Percentiles rank a stretch among this genome's conserved stretches.
These are phyloP conservation scores for Aspergillus ellipticus DNA, from an alignment of 495 filamentous ascomycete genomes.

Conservation along the genomic window DNA sequence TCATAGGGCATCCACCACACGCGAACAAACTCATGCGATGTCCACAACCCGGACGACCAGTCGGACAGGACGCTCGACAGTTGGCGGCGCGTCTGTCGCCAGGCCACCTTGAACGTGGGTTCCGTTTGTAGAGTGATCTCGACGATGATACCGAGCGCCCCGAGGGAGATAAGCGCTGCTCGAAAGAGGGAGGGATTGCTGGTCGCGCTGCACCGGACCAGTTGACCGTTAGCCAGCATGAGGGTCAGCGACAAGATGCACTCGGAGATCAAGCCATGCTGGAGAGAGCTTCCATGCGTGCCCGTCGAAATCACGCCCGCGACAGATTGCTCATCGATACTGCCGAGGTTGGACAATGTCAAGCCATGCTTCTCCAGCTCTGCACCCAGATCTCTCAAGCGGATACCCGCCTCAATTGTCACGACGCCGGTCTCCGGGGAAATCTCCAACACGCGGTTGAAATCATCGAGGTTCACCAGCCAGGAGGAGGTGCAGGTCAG, in stretches of 20 bases:
- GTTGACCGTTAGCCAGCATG: conserved; percentile 77
- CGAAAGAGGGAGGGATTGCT: conserved; percentile 78
- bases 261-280: conserved; percentile 79
- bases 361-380: conserved; percentile 69
- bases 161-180: conserved; percentile 81
- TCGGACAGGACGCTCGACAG: conserved; percentile 61
- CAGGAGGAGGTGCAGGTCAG: conserved; percentile 92
- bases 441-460: conserved; percentile 65
- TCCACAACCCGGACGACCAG: conserved; percentile 81
- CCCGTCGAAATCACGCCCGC: conserved; percentile 90
- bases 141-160: conserved; percentile 84
- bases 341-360: conserved; percentile 83
- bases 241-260: conserved; percentile 68
- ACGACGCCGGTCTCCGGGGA: conserved; percentile 60
- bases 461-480: conserved; percentile 90
- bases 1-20: conserved; percentile 98
- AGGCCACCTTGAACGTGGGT: conserved; percentile 72
- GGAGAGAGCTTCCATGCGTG: conserved; percentile 84
- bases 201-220: conserved; percentile 65
- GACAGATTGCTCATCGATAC: conserved; percentile 91
- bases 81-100: conserved; percentile 73
- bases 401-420: conserved; percentile 81
- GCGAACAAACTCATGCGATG: conserved; percentile 76
- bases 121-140: conserved; percentile 82
- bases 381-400: conserved; percentile 64